Evolutionary conservation across 2,329 filamentous ascomycete species (phyloP), one percentile per base, ranked within the genome.

Genomic region (Fusarium musae): DNA sequence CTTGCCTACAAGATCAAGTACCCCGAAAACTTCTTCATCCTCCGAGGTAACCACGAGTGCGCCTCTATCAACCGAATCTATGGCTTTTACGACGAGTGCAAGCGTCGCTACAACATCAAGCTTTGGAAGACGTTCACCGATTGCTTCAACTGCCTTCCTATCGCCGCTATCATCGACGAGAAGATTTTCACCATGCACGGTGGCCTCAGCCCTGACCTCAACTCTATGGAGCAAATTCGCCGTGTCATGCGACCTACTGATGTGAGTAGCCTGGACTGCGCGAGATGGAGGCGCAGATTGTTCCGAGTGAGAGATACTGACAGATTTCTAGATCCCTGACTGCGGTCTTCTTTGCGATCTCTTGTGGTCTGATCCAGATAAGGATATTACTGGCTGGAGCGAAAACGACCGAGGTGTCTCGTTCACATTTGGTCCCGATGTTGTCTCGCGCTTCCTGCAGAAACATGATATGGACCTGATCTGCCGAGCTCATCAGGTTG

Each of bases 121-220:
- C 89, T 98, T 70, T 98, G 96, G 96, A 99, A 99, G 90, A 98
- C 96, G 3, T 98, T 99, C 83, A 98, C 95, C 73, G 96, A 99
- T 84, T 98, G 95, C 89, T 99, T 99, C 91, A 99, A 99, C 89
- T 98, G 95, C 86, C 86, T 98, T 81, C 96, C 96, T 53, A 98
- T 99, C 83, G 96, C 96, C 66, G 96, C 96, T 77, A 99, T 99
- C 85, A 98, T 99, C 79, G 96, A 97, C 81, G 96, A 98, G 88
- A 99, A 98, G 92, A 99, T 99, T 82, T 98, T 99, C 88, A 98
- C 95, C 81, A 98, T 99, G 96, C 96, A 99, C 85, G 96, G 96
- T 82, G 96, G 96, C 81, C 87, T 99, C 80, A 98, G 95, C 84
- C 96, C 96, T 49, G 96, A 98, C 82, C 88, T 99, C 76, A 98